Base-by-base conservation (phyloP, 371 early-diverging fungal species). In the Coemansia sp. region DNA sequence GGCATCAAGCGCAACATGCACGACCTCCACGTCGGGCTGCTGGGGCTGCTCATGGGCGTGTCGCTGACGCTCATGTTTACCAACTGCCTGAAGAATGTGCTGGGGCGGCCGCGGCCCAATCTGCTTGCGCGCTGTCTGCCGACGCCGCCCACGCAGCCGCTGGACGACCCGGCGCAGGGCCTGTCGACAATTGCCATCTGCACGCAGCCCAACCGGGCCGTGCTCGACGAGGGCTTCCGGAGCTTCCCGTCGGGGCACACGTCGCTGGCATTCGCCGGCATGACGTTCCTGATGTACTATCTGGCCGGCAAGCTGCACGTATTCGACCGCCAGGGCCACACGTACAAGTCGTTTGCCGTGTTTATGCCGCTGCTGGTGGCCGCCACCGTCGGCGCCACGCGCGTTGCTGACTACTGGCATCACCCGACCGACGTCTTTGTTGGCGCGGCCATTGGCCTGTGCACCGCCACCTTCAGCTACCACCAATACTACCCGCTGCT, bases 191-290 rank as follows among this genome's bases (percentile, higher is more conserved):
- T 81, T 2, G 71, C 69, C 6, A 83, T 91, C 42, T 91, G 92
- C 64, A 87, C 88, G 5, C 79, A 82, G 32, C 77, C 66, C 7
- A 62, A 78, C 55, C 46, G 60, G 14, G 71, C 78, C 18, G 63
- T 88, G 11, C 74, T 94, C 53, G 78, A 78, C 39, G 94, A 95
- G 59, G 97, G 94, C 0, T 87, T 91, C 72, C 90, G 89, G 69
- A 88, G 90, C 67, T 98, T 95, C 63, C 93, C 93, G 24, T 94
- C 94, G 24, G 99, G 98, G 3, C 98, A 98, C 78, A 81, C 96
- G 12, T 91, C 94, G 36, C 84, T 88, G 52, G 80, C 88, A 1
- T 90, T 90, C 80, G 87, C 90, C 1, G 92, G 89, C 0, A 66
- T 91, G 58, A 84, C 84, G 5, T 90, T 77, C 58, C 59, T 90